Evolutionary conservation across 257 asterid genomes (phyloP).

Genomic region (Solanum sitiens): DNA sequence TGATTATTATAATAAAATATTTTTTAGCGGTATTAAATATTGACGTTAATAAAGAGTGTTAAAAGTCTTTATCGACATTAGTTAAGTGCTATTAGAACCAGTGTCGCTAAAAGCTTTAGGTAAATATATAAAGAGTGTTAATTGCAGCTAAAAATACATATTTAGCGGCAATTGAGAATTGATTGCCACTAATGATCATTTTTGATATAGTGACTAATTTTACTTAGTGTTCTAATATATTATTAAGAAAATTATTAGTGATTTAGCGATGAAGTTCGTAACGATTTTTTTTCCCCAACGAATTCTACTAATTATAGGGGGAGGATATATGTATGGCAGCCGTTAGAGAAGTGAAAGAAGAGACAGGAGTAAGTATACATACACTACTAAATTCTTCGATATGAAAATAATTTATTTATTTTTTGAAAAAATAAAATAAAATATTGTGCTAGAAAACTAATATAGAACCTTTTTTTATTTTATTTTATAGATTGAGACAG

Average conservation of each 20-base stretch:
- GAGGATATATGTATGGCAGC: slow-evolving; percentile 87
- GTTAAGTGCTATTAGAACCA: accelerated
- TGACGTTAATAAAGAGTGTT: too few relatives aligned
- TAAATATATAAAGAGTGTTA: too few relatives aligned
- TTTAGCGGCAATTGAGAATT: too few relatives aligned
- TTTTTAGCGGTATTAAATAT: accelerated
- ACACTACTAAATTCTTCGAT: background rate
- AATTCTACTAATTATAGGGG: slow-evolving; percentile 28
- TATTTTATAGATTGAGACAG: slow-evolving; percentile 51
- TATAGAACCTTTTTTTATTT: too few relatives aligned
- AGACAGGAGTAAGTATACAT: slow-evolving; percentile 71
- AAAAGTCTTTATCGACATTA: too few relatives aligned
- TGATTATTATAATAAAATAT: too few relatives aligned
- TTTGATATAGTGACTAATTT: too few relatives aligned
- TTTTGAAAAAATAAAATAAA: background rate
- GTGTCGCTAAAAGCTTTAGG: accelerated
- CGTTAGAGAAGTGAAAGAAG: slow-evolving; percentile 90
- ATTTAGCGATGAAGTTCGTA: background rate
- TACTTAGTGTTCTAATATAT: too few relatives aligned
- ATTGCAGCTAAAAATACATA: too few relatives aligned
- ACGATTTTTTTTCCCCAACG: too few relatives aligned
- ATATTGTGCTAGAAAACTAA: background rate
- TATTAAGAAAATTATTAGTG: background rate
- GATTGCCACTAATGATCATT: too few relatives aligned
- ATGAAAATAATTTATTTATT: too few relatives aligned